Evolutionary conservation across 495 filamentous ascomycete species (phyloP).

Genomic region (Amniculicola lignicola): DNA sequence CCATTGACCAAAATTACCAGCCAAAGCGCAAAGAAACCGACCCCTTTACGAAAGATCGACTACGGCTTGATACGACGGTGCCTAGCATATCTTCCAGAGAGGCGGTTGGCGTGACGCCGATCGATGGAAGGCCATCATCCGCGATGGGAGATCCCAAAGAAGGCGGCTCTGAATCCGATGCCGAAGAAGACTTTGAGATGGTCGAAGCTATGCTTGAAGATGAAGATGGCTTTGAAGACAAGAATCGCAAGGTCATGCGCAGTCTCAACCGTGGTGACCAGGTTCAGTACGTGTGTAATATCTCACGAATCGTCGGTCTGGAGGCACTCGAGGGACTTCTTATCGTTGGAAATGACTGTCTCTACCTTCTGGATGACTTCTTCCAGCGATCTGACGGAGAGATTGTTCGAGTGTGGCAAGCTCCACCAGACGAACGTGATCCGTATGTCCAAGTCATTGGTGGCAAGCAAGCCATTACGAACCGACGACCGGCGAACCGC

Average conservation of each 20-base stretch:
- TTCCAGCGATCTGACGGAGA: constrained; percentile 94
- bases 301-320: constrained; percentile 87
- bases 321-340: constrained; percentile 89
- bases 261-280: constrained; percentile 86
- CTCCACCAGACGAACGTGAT: constrained; percentile 86
- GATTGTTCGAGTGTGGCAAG: constrained; percentile 93
- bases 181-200: constrained; percentile 81
- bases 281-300: constrained; percentile 92
- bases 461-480: constrained; percentile 48
- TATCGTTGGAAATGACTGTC: constrained; percentile 84
- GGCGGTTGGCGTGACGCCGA: constrained; percentile 42
- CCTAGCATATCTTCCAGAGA: constrained; percentile 35
- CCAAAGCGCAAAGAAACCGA: constrained; percentile 67
- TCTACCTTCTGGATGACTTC: constrained; percentile 92
- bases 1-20: constrained; percentile 71
- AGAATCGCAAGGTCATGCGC: constrained; percentile 94
- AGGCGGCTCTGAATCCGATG: constrained; percentile 22
- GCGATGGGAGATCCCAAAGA: constrained; percentile 6
- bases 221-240: constrained; percentile 87
- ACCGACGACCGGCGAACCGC: constrained; percentile 55
- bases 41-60: constrained; percentile 16
- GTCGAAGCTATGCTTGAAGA: constrained; percentile 83
- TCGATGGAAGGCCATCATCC: constrained; percentile 8
- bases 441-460: constrained; percentile 92
- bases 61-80: constrained; percentile 48